Conservation (phyloP, 139 green algal species). For the Coccomyxa sp. region DNA sequence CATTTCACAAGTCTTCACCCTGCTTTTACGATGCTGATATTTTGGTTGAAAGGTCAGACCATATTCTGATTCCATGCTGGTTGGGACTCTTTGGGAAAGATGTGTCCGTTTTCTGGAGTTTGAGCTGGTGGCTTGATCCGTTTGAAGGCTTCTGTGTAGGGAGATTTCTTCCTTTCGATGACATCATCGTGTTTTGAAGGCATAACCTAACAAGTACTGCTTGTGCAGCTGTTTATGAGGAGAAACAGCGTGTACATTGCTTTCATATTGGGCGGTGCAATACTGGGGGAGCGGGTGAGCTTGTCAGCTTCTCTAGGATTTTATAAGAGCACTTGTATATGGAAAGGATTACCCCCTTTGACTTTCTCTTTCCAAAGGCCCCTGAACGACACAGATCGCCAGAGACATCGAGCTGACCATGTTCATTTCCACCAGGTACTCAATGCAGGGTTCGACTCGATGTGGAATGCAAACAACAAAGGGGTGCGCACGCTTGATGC, state of each 20-base stretch:
- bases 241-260: constrained; percentile 27
- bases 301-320: neutral
- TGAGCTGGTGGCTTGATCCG: neutral
- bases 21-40: neutral
- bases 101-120: neutral
- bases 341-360: too few species aligned
- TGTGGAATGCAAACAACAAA: constrained; percentile 26
- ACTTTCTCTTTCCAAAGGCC: too few species aligned
- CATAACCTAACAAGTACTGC: too few species aligned
- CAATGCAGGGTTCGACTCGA: constrained; percentile 16
- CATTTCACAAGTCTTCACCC: neutral
- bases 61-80: neutral
- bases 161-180: too few species aligned
- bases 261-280: constrained; percentile 22
- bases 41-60: neutral
- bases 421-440: constrained; percentile 7
- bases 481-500: constrained; percentile 8
- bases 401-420: too few species aligned
- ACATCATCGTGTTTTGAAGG: too few species aligned
- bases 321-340: neutral
- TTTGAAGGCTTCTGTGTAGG: neutral
- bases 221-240: constrained; percentile 21
- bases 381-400: too few species aligned
- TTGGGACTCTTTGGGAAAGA: neutral
- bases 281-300: constrained; percentile 23